phyloP scores from a whole-genome alignment of 2,329 filamentous ascomycete genomes.

The Sphaceloma murrayae region DNA sequence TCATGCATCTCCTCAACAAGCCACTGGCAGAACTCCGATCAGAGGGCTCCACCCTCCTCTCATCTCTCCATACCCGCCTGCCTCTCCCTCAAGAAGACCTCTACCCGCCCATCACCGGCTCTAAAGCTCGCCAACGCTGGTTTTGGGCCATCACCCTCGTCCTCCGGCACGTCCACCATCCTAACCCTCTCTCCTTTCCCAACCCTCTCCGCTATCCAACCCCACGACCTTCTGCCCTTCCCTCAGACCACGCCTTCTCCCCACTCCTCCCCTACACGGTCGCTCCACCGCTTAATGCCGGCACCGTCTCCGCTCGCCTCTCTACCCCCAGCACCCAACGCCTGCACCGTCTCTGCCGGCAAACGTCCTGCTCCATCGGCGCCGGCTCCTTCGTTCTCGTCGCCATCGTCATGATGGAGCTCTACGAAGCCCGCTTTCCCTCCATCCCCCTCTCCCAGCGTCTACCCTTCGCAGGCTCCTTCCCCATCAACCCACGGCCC shows the following conservation, averaged over 20 bases:
- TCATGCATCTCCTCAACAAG: conserved; percentile 32
- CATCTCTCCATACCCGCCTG: conserved; percentile 26
- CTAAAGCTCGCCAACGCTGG: conserved; percentile 35
- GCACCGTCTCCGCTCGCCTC: conserved; percentile 28
- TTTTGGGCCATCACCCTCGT: conserved; percentile 40
- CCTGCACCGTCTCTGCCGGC: conserved; percentile 33
- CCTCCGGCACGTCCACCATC: conserved; percentile 34
- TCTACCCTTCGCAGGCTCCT: conserved; percentile 36
- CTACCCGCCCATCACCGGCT: conserved; percentile 34
- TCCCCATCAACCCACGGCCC: conserved; percentile 39
- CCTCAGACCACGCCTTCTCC: conserved; percentile 26
- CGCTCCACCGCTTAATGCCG: conserved; percentile 32
- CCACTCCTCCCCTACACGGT: conserved; percentile 33
- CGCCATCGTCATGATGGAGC: conserved; percentile 39
- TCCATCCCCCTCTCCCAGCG: conserved; percentile 24
- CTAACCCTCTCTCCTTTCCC: conserved; percentile 32
- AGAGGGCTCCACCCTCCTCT: conserved; percentile 21
- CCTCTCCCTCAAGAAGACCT: conserved; percentile 40
- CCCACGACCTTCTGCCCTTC: conserved; percentile 17
- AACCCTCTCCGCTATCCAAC: conserved; percentile 33
- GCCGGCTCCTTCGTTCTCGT: conserved; percentile 39
- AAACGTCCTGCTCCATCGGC: conserved; percentile 33
- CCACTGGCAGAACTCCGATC: conserved; percentile 21
- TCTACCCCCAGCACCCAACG: conserved; percentile 27
- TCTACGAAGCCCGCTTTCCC: conserved; percentile 31